Evolutionary conservation across 2,329 filamentous ascomycete genomes (phyloP), one percentile per base, ranked within the genome.

Genomic region (Scedosporium minutisporum): DNA sequence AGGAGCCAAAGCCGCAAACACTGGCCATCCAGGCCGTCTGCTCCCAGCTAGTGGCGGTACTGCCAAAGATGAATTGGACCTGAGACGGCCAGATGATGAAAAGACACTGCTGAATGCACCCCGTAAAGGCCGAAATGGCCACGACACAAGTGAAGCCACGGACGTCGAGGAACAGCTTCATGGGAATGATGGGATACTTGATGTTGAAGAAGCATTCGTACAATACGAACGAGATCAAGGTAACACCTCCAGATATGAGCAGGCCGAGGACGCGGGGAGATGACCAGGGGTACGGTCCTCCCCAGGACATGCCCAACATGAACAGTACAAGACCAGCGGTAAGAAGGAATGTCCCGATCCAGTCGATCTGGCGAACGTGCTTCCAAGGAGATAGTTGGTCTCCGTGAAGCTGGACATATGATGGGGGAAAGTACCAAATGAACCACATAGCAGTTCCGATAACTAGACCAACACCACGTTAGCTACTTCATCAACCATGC

Each of bases 81-180:
- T 72, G 70, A 1, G 67, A 69, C 6, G 72, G 72, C 68, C 68
- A 74, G 33, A 72, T 67, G 58, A 74, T 68, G 58, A 67, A 68
- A 4, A 71, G 60, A 12, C 70, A 68, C 25, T 69, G 66, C 60
- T 72, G 68, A 12, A 71, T 68, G 41, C 64, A 63, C 12, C 68
- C 65, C 58, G 67, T 69, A 4, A 71, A 66, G 16, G 68, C 66
- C 10, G 68, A 67, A 63, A 71, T 71, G 6, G 70, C 66, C 4
- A 65, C 69, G 18, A 73, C 62, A 25, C 65, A 67, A 14, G 67
- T 69, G 55, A 72, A 71, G 58, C 69, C 70, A 12, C 71, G 67
- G 41, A 73, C 38, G 61, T 73, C 72, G 64, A 67, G 68, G 68
- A 73, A 73, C 23, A 73, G 66, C 63, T 67, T 66, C 69, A 72